Conservation (phyloP, 805 yeast genomes). For the Saturnispora gosingensis region DNA sequence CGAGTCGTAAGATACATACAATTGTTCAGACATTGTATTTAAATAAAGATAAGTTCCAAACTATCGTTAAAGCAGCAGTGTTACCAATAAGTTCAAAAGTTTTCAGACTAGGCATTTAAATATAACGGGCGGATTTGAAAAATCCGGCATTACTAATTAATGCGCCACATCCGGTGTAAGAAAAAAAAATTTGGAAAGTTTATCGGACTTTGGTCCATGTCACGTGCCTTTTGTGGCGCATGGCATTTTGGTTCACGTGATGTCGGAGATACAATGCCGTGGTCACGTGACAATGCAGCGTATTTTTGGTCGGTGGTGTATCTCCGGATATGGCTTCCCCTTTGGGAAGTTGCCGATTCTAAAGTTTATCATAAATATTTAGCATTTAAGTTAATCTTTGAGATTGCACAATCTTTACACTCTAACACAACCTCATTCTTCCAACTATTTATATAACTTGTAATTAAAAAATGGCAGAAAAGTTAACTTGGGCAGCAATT, state of each 20-base stretch:
- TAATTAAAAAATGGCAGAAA: not conserved
- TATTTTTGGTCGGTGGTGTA: not conserved
- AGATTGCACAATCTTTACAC: not conserved
- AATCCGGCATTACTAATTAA: not conserved
- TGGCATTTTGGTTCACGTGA: not conserved
- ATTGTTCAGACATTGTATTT: not conserved
- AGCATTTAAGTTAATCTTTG: not conserved
- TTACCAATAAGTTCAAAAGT: not conserved
- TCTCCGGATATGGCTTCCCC: not conserved
- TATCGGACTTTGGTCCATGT: not conserved
- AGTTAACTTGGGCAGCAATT: conserved; percentile 3
- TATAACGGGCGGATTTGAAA: not conserved
- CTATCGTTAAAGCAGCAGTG: not conserved
- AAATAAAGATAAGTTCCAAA: not conserved
- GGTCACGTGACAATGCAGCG: not conserved
- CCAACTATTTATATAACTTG: not conserved
- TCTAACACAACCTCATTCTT: not conserved
- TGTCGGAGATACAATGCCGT: not conserved
- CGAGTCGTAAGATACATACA: not conserved
- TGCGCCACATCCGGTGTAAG: not conserved
- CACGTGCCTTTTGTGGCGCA: not conserved
- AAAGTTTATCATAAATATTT: too few relatives aligned
- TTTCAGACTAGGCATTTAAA: not conserved
- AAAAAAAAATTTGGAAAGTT: too few relatives aligned
- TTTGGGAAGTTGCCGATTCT: not conserved